Base-by-base conservation (phyloP, 2,329 filamentous ascomycete species). In the Hymenoscyphus scutula region DNA sequence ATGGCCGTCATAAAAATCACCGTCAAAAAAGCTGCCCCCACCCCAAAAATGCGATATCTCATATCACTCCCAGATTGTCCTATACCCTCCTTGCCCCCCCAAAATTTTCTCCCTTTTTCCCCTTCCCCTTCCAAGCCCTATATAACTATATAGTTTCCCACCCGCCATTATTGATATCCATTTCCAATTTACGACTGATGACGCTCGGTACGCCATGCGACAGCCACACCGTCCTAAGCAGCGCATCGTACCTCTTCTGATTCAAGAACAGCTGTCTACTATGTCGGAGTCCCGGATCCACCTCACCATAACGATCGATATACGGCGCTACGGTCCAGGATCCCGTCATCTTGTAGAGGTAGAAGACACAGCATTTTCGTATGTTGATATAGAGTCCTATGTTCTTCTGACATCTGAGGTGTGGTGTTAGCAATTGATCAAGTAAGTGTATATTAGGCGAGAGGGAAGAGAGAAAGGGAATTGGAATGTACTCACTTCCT, bases 331-430 rank as follows among this genome's bases (percentile, higher is more conserved):
- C 84, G 67, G 89, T 88, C 80, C 90, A 99, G 29, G 90, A 92
- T 45, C 95, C 95, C 55, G 90, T 90, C 34, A 82, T 81, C 64
- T 89, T 86, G 77, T 97, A 92, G 61, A 96, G 80, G 76, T 96
- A 96, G 64, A 96, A 86, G 48, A 96, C 87, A 69, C 89, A 91
- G 78, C 96, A 98, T 79, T 98, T 98, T 69, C 95, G 90, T 70
- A 99, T 94, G 75, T 96, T 97, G 76, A 99, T 89, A 79, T 96
- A 98, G 37, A 97, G 80, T n/a, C 95, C 95, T 56, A 96, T 87
- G 70, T 92, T 92, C 65, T 88, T 86, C 73, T 95, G 92, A 76
- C 94, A 98, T 71, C 91, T 96, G 29, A 2, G 67, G 54, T 58
- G 56, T 62, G 65, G 59, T 27, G 61, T 75, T 69, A 75, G 71